These are phyloP conservation scores for Ettlia oleoabundans DNA, from an alignment of 139 green algal species.

Conservation along the genomic window DNA sequence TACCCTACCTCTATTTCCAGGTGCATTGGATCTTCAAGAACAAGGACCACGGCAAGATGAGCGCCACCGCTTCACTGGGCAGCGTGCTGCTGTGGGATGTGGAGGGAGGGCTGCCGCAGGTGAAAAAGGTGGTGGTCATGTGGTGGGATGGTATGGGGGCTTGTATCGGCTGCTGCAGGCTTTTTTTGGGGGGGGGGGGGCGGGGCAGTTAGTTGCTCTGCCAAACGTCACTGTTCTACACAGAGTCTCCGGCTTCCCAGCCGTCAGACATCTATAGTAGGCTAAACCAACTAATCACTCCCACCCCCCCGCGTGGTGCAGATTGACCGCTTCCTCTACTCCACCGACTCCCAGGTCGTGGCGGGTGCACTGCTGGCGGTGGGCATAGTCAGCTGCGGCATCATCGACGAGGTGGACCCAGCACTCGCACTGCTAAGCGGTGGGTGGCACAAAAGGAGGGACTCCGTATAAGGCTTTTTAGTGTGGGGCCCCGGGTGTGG, in stretches of 20 bases:
- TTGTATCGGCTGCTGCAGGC: too few species aligned
- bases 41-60: slow-evolving; percentile 94
- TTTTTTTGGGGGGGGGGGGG: too few species aligned
- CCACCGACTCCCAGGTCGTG: slow-evolving; percentile 75
- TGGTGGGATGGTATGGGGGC: too few species aligned
- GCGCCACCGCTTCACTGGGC: slow-evolving; percentile 89
- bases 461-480: too few species aligned
- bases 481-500: too few species aligned
- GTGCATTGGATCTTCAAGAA: slow-evolving; percentile 99
- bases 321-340: slow-evolving; percentile 99
- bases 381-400: slow-evolving; percentile 87
- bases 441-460: neutral
- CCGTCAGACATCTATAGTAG: too few species aligned
- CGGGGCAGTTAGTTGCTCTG: too few species aligned
- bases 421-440: slow-evolving; percentile 93
- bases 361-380: slow-evolving; percentile 94
- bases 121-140: too few species aligned
- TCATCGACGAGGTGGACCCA: slow-evolving; percentile 95
- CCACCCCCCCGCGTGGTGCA: slow-evolving; percentile 45
- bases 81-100: slow-evolving; percentile 97
- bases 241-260: too few species aligned
- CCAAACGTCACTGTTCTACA: too few species aligned
- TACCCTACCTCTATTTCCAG: slow-evolving; percentile 1
- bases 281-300: too few species aligned
- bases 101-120: slow-evolving; percentile 90